Conservation (phyloP, 108 stramenopile species). For the Nitzschia palea region DNA sequence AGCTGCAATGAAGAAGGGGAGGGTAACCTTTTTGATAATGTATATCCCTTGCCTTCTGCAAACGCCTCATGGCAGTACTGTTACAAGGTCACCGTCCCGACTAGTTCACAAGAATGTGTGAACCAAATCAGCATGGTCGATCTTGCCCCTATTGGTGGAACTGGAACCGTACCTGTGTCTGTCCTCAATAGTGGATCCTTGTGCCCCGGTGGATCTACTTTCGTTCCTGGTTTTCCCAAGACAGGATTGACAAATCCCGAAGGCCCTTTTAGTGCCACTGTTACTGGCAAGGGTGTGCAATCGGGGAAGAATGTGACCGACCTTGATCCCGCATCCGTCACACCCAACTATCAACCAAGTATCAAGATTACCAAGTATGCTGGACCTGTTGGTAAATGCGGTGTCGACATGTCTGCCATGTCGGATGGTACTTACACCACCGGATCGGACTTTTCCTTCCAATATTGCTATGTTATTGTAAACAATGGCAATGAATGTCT, state of each 20-base stretch:
- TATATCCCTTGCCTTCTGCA: neutral
- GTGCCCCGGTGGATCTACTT: neutral
- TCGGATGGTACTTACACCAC: neutral
- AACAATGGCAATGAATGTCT: slow-evolving; percentile 1
- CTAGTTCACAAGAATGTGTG: neutral
- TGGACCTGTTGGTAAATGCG: neutral
- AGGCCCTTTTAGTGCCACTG: neutral
- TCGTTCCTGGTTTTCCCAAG: neutral
- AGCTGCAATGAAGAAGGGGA: no score
- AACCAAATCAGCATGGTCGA: neutral
- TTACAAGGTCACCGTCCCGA: neutral
- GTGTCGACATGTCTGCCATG: neutral
- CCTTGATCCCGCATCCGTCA: neutral
- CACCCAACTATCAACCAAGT: neutral
- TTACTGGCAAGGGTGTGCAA: neutral
- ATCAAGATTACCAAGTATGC: neutral
- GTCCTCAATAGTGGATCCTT: neutral
- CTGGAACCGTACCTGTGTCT: neutral
- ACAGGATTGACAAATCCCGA: neutral
- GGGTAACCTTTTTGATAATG: neutral
- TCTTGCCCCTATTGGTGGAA: neutral
- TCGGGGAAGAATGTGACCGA: neutral
- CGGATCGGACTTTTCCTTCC: neutral
- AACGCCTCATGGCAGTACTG: slow-evolving; percentile 1
- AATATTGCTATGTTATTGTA: neutral